These are phyloP conservation scores for Talaromyces pinophilus DNA, from an alignment of 2,329 filamentous ascomycete species.

Conservation along the genomic window DNA sequence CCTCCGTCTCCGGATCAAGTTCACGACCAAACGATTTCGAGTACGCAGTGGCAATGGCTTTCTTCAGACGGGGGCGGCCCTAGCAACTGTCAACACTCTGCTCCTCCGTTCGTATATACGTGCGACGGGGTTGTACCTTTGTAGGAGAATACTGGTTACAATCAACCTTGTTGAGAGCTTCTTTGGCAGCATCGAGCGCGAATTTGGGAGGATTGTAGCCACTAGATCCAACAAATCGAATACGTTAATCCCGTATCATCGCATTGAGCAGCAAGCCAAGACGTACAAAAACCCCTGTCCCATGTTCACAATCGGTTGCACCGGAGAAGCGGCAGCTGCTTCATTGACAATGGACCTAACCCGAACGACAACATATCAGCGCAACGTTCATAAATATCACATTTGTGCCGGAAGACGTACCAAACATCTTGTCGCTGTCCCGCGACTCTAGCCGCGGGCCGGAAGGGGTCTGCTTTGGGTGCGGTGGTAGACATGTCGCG, in stretches of 20 bases:
- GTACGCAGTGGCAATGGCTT: conserved; percentile 92
- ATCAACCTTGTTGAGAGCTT: conserved; percentile 84
- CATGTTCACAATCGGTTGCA: conserved; percentile 69
- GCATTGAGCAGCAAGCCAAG: conserved; percentile 1
- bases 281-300: conserved; percentile 63
- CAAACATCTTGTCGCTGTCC: conserved; percentile 56
- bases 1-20: conserved; percentile 85
- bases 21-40: conserved; percentile 80
- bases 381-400: background rate
- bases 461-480: conserved; percentile 45
- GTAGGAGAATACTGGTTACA: conserved; percentile 99
- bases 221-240: conserved; percentile 30
- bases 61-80: conserved; percentile 84
- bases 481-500: conserved; percentile 45
- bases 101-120: background rate
- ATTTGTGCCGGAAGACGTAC: conserved; percentile 30
- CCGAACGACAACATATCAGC: conserved; percentile 10
- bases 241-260: background rate
- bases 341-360: conserved; percentile 67
- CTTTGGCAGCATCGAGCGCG: conserved; percentile 86
- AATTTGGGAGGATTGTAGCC: conserved; percentile 94
- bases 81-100: conserved; percentile 28
- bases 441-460: conserved; percentile 51
- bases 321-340: conserved; percentile 63
- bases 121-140: conserved; percentile 53